These are phyloP conservation scores for Aristolochia contorta DNA, from an alignment of 164 flowering plant genomes.

Conservation along the genomic window DNA sequence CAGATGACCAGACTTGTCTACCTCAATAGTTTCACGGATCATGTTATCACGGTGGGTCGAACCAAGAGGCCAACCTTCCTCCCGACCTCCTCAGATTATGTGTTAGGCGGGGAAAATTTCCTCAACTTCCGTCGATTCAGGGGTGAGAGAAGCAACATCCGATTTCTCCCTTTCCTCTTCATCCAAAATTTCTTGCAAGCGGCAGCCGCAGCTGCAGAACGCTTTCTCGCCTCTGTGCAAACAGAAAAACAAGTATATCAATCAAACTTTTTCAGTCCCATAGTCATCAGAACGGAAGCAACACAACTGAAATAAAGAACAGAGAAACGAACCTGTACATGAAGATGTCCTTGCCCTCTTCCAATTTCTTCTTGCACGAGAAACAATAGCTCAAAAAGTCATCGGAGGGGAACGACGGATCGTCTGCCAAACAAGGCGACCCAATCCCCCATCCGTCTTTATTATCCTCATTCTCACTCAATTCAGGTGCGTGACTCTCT, in stretches of 20 bases:
- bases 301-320: neutral
- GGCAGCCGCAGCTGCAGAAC: conserved; percentile 74
- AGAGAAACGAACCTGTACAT: conserved; percentile 46
- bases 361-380: conserved; percentile 53
- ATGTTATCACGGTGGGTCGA: conserved; percentile 7
- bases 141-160: conserved; percentile 8
- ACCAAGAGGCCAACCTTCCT: neutral
- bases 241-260: conserved; percentile 1
- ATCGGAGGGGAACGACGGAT: conserved; percentile 19
- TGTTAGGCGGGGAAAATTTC: conserved; percentile 12
- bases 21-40: conserved; percentile 19
- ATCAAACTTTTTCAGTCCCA: neutral
- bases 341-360: conserved; percentile 46
- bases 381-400: conserved; percentile 57
- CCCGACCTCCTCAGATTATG: conserved; percentile 2
- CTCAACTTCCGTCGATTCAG: conserved; percentile 11
- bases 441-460: conserved; percentile 18
- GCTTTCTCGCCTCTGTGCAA: conserved; percentile 86
- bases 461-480: conserved; percentile 7
- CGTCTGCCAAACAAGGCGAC: conserved; percentile 4
- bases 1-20: conserved; percentile 34
- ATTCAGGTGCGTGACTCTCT: conserved; percentile 39
- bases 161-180: conserved; percentile 51
- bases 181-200: conserved; percentile 49
- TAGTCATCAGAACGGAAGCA: neutral